Evolutionary conservation across 768 basidiomycete species (phyloP), one percentile per base, ranked within the genome.

Genomic region (Obba rivulosa): DNA sequence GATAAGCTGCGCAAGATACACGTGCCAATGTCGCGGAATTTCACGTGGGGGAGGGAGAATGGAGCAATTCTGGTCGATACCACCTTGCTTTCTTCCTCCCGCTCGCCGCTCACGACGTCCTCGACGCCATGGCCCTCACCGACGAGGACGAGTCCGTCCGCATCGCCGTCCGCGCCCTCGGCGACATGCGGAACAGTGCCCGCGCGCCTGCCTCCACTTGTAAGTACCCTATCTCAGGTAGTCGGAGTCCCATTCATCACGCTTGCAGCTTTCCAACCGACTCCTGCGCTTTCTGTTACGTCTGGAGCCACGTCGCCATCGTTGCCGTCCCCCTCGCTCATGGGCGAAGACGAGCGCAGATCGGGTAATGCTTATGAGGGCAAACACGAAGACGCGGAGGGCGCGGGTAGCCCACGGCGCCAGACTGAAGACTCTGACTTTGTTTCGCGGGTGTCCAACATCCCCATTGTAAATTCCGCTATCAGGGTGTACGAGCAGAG

Each of bases 401-500:
- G 54, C 44, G 21, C 36, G 24, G n/a, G 36, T 54, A n/a, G 39
- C 57, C 36, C 42, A 31, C 14, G 36, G 18, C 45, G 50, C 52
- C 23, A 52, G 46, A n/a, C 40, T 52, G 38, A 60, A 14, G 57
- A 63, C 36, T 57, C 56, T 16, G 68, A 69, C 55, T 72, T 79
- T 47, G 72, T 80, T 4, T 69, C 76, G 34, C 68, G 89, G 37
- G 77, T 91, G 56, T 78, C 86, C 2, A 77, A 73, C 50, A 51
- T 91, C 8, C 90, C 90, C 0, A 71, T 90, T 43, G 81, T 92
- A 8, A 80, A 80, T 55, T 77, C 79, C 18, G 90, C 87, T 1
- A 58, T 92, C 16, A 67, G 81, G 10, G 83, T 77, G 0, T 92
- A 92, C 55, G 89, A 92, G 61, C 81, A 88, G 17, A 83, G 84